phyloP scores from a whole-genome alignment of 352 stramenopile genomes.

The Hyaloperonospora arabidopsidis region DNA sequence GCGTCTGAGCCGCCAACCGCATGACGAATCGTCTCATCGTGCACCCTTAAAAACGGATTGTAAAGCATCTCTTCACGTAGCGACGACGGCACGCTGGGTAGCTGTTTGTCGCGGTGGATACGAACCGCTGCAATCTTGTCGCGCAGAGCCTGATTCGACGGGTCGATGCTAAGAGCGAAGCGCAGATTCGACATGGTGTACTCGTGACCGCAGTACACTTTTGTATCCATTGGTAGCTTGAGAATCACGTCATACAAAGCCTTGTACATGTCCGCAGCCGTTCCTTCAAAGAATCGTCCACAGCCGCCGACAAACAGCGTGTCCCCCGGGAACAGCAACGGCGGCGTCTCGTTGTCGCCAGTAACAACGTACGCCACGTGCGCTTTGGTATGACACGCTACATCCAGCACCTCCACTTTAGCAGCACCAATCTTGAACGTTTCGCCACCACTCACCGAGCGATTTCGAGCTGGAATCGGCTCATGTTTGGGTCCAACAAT shows the following conservation, averaged over 20 bases:
- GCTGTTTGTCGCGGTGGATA: slow-evolving; percentile 66
- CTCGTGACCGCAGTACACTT: slow-evolving; percentile 87
- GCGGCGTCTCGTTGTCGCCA: slow-evolving; percentile 63
- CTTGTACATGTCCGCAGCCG: slow-evolving; percentile 82
- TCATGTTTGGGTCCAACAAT: slow-evolving; percentile 69
- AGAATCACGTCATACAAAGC: slow-evolving; percentile 84
- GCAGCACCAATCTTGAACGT: slow-evolving; percentile 75
- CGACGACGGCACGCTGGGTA: slow-evolving; percentile 89
- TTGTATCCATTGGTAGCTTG: slow-evolving; percentile 78
- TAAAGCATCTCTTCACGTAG: slow-evolving; percentile 83
- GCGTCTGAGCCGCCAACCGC: slow-evolving; percentile 70
- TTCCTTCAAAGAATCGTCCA: slow-evolving; percentile 86
- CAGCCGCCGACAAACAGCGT: slow-evolving; percentile 83
- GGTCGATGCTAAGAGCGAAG: slow-evolving; percentile 90
- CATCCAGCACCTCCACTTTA: slow-evolving; percentile 64
- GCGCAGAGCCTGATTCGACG: slow-evolving; percentile 78
- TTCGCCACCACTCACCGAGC: slow-evolving; percentile 59
- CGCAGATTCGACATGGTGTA: slow-evolving; percentile 91
- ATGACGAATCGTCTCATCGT: slow-evolving; percentile 77
- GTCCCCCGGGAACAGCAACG: slow-evolving; percentile 81
- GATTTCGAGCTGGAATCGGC: slow-evolving; percentile 66
- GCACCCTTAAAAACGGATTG: slow-evolving; percentile 80
- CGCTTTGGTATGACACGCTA: slow-evolving; percentile 78
- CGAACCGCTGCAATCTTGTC: slow-evolving; percentile 83
- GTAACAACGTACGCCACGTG: slow-evolving; percentile 84